These are phyloP conservation scores for Sungouiozyma intestinalis DNA, from an alignment of 805 yeast species.

Conservation along the genomic window DNA sequence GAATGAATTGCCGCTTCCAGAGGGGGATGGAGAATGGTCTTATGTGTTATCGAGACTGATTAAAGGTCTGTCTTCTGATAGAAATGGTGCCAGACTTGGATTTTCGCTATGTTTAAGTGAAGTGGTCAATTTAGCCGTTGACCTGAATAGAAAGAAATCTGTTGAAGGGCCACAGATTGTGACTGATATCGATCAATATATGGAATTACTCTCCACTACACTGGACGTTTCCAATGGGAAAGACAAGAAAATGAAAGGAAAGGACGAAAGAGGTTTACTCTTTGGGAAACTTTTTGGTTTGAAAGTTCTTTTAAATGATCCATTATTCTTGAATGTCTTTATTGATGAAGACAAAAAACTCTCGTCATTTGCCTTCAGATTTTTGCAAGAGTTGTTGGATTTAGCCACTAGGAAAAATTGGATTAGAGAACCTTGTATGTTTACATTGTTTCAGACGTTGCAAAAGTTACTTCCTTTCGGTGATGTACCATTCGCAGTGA, in stretches of 20 bases:
- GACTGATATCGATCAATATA: conserved; percentile 14
- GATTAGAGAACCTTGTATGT: conserved; percentile 76
- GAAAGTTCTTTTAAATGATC: conserved; percentile 58
- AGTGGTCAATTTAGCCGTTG: conserved; percentile 32
- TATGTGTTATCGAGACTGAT: conserved; percentile 73
- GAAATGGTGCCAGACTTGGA: conserved; percentile 79
- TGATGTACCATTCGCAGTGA: conserved; percentile 10
- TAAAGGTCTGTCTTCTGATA: conserved; percentile 70
- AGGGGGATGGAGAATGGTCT: conserved; percentile 53
- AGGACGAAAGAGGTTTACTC: conserved; percentile 65
- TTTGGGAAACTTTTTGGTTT: conserved; percentile 83
- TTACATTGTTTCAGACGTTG: conserved; percentile 53
- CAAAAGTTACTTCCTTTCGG: conserved; percentile 18
- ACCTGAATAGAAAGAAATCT: conserved; percentile 9
- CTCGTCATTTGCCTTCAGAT: conserved; percentile 29
- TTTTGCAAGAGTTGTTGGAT: conserved; percentile 40
- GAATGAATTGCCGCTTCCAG: conserved; percentile 22
- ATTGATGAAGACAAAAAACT: conserved; percentile 20
- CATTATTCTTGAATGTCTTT: conserved; percentile 25
- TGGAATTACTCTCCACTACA: conserved; percentile 13
- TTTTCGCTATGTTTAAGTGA: conserved; percentile 83
- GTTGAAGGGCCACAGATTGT: conserved; percentile 10
- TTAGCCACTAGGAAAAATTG: conserved; percentile 62
- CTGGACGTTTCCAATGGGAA: conserved; percentile 33
- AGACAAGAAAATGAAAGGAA: conserved; percentile 48